Base-by-base conservation (phyloP, 164 flowering plant species). In the Tinospora cordifolia region DNA sequence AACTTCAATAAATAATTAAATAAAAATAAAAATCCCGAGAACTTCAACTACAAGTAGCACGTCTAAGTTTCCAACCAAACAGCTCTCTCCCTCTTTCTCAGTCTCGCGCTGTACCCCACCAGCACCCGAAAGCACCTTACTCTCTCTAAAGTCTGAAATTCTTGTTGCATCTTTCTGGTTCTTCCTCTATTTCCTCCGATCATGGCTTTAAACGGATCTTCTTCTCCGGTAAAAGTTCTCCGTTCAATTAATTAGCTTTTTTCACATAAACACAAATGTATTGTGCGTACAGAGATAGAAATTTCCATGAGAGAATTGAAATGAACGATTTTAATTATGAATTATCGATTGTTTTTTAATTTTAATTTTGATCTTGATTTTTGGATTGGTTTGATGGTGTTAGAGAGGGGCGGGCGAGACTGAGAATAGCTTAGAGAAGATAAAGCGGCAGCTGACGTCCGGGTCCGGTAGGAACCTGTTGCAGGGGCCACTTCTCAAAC, bases 401-500 rank as follows among this genome's bases (percentile, higher is more conserved):
- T n/a, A n/a, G n/a, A n/a, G 63, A 67, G 63, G 79, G 65, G 84
- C 71, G 46, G 83, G 70, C 4, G 89, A 84, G 44, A 77, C 88
- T 9, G 91, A 87, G 76, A 81, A 80, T 75, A 91, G 97, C 80
- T 86, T 94, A 86, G 99, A 92, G 85, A 94, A 83, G 91, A 94
- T 94, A 82, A 94, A 92, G 75, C 84, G 90, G 60, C 99, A 94
- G 81, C 78, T 94, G 71, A 85, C 93, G 1, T 86, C 97, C 8
- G 83, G 87, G 66, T 90, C 96, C 12, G 98, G 98, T n/a, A 75
- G 88, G 64, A 85, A 80, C 72, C 72, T 94, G 69, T 75, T 94
- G 75, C 99, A 94, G 74, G 99, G 99, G 13, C 99, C 99, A 10
- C 97, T 94, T 63, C 89, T 90, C 46, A 94, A 94, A 74, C 88